phyloP scores from a whole-genome alignment of 2,329 filamentous ascomycete genomes.

The Pseudocercospora fuligena region DNA sequence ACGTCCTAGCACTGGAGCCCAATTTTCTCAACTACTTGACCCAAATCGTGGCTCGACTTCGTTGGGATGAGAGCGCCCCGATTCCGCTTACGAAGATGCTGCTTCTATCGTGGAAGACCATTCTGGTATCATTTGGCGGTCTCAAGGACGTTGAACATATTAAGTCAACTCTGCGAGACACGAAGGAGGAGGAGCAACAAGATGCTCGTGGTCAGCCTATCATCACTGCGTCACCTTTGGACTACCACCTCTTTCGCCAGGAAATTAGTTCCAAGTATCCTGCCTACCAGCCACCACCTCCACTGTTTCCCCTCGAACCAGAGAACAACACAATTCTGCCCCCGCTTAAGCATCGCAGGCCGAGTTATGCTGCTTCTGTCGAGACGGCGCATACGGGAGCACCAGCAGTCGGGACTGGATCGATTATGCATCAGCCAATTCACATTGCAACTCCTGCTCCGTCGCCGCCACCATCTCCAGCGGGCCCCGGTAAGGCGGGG shows the following conservation, averaged over 20 bases:
- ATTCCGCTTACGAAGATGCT: slow-evolving; percentile 61
- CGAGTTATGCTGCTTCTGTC: slow-evolving; percentile 30
- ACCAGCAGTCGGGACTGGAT: slow-evolving; percentile 57
- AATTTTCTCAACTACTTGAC: slow-evolving; percentile 74
- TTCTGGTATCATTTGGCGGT: slow-evolving; percentile 84
- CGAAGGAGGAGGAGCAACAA: slow-evolving; percentile 58
- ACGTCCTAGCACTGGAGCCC: slow-evolving; percentile 53
- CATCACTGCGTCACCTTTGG: slow-evolving; percentile 90
- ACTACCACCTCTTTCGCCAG: slow-evolving; percentile 95
- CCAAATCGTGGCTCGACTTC: slow-evolving; percentile 55
- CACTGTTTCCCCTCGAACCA: slow-evolving; percentile 80
- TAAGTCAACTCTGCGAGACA: slow-evolving; percentile 72
- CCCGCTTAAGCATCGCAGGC: slow-evolving; percentile 76
- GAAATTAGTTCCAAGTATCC: slow-evolving; percentile 98
- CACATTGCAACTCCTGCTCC: slow-evolving; percentile 98
- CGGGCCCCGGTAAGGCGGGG: slow-evolving; percentile 80
- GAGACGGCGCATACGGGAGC: slow-evolving; percentile 52
- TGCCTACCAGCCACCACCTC: slow-evolving; percentile 87
- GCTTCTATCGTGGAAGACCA: slow-evolving; percentile 87
- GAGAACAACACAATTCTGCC: slow-evolving; percentile 92
- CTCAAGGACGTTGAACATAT: slow-evolving; percentile 72
- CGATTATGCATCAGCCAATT: slow-evolving; percentile 92
- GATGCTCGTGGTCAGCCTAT: slow-evolving; percentile 69
- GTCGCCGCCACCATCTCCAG: slow-evolving; percentile 91
- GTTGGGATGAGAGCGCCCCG: slow-evolving; percentile 64